These are phyloP conservation scores for Colletotrichum costaricense DNA, from an alignment of 2,329 filamentous ascomycete species.

Conservation along the genomic window DNA sequence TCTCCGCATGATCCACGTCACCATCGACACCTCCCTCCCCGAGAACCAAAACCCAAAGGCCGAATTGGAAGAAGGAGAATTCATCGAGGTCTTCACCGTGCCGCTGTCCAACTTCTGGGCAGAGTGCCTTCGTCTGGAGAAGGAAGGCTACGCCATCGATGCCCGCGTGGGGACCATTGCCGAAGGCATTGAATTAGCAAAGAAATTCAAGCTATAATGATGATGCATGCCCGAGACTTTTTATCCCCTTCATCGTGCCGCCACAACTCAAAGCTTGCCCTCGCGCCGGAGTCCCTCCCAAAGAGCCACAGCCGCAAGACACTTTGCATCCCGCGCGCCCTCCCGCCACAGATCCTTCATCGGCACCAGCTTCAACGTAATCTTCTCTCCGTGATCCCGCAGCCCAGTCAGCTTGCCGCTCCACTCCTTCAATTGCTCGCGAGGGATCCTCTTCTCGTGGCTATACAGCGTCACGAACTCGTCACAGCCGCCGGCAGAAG, in stretches of 20 bases:
- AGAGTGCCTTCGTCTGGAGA: slow-evolving; percentile 74
- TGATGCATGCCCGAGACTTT: neutral
- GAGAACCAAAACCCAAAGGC: slow-evolving; percentile 78
- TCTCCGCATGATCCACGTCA: slow-evolving; percentile 77
- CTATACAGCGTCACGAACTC: slow-evolving; percentile 70
- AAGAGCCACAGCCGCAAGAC: slow-evolving; percentile 67
- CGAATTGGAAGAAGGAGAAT: slow-evolving; percentile 81
- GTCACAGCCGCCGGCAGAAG: slow-evolving; percentile 70
- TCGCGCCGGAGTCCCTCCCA: slow-evolving; percentile 67
- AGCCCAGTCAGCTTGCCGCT: slow-evolving; percentile 68
- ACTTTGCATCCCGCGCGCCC: slow-evolving; percentile 68
- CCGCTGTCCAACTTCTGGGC: slow-evolving; percentile 73
- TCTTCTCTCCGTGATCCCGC: slow-evolving; percentile 69
- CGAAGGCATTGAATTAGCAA: slow-evolving; percentile 81
- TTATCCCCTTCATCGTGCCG: too few species aligned
- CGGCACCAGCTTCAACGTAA: slow-evolving; percentile 68
- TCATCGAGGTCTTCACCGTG: slow-evolving; percentile 82
- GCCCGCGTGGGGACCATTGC: slow-evolving; percentile 82
- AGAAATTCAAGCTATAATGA: slow-evolving; percentile 58
- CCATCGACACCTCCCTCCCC: slow-evolving; percentile 74
- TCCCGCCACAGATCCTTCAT: slow-evolving; percentile 68
- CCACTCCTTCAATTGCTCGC: slow-evolving; percentile 64
- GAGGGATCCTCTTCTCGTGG: slow-evolving; percentile 63
- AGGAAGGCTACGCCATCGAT: slow-evolving; percentile 81
- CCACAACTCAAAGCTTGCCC: slow-evolving; percentile 48